Evolutionary conservation across 2,329 filamentous ascomycete genomes (phyloP).

Genomic region (Emmonsiellopsis sp.): DNA sequence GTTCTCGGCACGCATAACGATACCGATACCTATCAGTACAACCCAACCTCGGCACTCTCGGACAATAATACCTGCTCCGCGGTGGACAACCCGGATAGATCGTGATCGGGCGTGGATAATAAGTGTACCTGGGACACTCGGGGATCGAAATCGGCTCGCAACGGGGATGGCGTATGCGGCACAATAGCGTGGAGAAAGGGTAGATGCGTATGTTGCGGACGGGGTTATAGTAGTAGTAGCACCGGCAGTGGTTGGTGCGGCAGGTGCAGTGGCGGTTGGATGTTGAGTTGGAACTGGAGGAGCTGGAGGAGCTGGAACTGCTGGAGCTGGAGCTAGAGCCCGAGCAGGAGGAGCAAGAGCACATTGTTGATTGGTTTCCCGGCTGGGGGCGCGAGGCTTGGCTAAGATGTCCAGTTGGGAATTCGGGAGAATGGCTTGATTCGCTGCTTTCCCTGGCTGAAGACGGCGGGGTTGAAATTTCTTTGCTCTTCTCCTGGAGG

Average conservation of each 20-base stretch:
- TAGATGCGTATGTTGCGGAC: neutral
- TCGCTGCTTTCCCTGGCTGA: no score
- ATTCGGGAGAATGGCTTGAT: no score
- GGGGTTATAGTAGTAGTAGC: neutral
- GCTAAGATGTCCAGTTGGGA: no score
- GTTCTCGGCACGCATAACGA: neutral
- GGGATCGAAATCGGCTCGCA: neutral
- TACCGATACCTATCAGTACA: neutral
- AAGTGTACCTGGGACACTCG: neutral
- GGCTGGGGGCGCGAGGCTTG: no score
- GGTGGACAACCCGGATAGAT: conserved; percentile 1
- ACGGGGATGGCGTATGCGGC: neutral
- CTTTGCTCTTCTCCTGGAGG: no score
- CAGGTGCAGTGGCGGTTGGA: neutral
- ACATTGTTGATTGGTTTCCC: neutral
- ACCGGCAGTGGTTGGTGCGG: neutral
- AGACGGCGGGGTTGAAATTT: no score
- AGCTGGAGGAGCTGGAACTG: neutral
- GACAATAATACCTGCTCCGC: neutral
- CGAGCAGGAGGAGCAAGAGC: neutral
- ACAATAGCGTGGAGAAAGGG: neutral
- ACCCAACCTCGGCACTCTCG: no score
- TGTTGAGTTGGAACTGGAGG: conserved; percentile 1
- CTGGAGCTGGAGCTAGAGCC: conserved; percentile 6
- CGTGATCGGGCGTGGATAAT: conserved; percentile 1